Base-by-base conservation (phyloP, 1,284 basidiomycete species). In the Sanghuangporus sanghuang region DNA sequence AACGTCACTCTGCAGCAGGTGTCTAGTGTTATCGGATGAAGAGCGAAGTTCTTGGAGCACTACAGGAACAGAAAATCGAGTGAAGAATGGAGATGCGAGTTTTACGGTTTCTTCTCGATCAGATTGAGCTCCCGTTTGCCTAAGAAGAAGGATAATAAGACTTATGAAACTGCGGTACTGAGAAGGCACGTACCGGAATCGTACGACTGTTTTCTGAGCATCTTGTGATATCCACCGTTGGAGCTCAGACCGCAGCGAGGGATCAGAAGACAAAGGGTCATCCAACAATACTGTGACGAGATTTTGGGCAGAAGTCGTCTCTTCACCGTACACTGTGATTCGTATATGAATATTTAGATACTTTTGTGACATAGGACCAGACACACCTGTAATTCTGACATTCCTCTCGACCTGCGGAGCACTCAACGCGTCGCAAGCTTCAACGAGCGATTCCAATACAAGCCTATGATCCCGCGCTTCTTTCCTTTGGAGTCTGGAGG, bases 281-380 rank as follows among this genome's bases (percentile, higher is more conserved):
- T 86, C 81, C n/a, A 91, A 74, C 18, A 91, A 74, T 2, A 86
- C 86, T 3, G 82, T 82, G n/a, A 91, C 80, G 2, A 91, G 72
- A 46, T 85, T 48, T 6, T 35, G 53, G 3, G 27, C 27, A 14
- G 53, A 18, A 1, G 9, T 36, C 8, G 39, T 21, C 21, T 49
- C 53, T 14, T 54, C 53, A 18, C 53, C 32, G 36, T 54, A 54
- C 35, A 54, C 53, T 54, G 21, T n/a, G n/a, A 9, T 11, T 36
- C 16, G 9, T 36, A 6, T n/a, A 36, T 54, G 32, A 54, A 14
- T n/a, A 36, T 38, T 12, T n/a, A 5, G 2, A 14, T 5, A n/a
- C 16, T 8, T 8, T 14, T 16, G 35, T n/a, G 14, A 54, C 16
- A 6, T 2, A 38, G 16, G 14, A n/a, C n/a, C 5, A 11, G 18